These are phyloP conservation scores for Ogataea corticis DNA, from an alignment of 805 yeast genomes.

Conservation along the genomic window DNA sequence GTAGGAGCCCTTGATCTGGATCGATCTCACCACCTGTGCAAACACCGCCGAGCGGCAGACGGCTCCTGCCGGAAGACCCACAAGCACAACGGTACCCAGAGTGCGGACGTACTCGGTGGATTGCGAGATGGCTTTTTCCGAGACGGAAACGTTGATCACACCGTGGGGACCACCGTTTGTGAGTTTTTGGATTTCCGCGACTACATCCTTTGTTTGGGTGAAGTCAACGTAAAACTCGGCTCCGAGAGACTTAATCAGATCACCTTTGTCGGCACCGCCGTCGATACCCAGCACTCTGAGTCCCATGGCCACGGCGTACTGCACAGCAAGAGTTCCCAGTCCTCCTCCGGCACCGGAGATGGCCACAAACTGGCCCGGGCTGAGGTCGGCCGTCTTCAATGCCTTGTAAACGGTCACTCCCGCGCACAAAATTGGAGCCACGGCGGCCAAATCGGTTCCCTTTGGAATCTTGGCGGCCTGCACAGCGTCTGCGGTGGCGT, in stretches of 20 bases:
- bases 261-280: slow-evolving; percentile 69
- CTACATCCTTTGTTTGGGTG: slow-evolving; percentile 43
- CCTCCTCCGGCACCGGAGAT: slow-evolving; percentile 85
- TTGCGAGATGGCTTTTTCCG: slow-evolving; percentile 50
- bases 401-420: slow-evolving; percentile 92
- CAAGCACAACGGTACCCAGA: slow-evolving; percentile 61
- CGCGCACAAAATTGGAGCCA: slow-evolving; percentile 84
- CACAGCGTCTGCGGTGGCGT: slow-evolving; percentile 83
- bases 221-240: slow-evolving; percentile 66
- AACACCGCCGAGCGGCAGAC: slow-evolving; percentile 69
- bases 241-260: slow-evolving; percentile 53
- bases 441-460: slow-evolving; percentile 69
- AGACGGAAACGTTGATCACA: slow-evolving; percentile 63
- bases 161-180: slow-evolving; percentile 63
- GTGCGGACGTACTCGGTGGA: slow-evolving; percentile 60
- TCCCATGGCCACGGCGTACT: slow-evolving; percentile 78
- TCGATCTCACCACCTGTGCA: slow-evolving; percentile 69
- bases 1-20: slow-evolving; percentile 76
- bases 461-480: slow-evolving; percentile 80
- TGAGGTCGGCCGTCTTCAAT: slow-evolving; percentile 69
- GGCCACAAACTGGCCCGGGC: slow-evolving; percentile 75
- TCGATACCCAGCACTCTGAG: slow-evolving; percentile 69
- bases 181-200: slow-evolving; percentile 38
- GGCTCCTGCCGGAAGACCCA: slow-evolving; percentile 80
- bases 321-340: slow-evolving; percentile 73